Conservation (phyloP, 768 basidiomycete genomes). For the Xerocomellus dryophilus region DNA sequence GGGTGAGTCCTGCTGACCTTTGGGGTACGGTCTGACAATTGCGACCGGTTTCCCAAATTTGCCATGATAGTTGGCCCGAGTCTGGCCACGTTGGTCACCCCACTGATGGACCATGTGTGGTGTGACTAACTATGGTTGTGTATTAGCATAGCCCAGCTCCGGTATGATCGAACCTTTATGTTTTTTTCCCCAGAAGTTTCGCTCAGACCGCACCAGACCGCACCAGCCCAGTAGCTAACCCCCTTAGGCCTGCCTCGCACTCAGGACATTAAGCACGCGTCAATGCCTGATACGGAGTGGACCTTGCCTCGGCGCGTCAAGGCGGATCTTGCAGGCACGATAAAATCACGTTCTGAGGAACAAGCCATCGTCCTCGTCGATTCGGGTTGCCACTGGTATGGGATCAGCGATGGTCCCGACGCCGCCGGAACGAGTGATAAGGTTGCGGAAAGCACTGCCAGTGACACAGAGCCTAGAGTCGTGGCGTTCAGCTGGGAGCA, state of each 20-base stretch:
- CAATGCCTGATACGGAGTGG: neutral
- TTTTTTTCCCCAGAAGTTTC: constrained; percentile 16
- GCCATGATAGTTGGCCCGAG: constrained; percentile 7
- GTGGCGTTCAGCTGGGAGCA: constrained; percentile 15
- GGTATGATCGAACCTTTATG: constrained; percentile 29
- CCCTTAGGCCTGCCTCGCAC: constrained; percentile 6
- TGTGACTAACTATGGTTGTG: constrained; percentile 15
- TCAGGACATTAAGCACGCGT: constrained; percentile 7
- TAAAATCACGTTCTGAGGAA: neutral
- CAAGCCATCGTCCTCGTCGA: neutral
- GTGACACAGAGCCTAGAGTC: constrained; percentile 1
- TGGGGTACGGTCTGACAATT: constrained; percentile 13
- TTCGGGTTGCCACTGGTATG: neutral
- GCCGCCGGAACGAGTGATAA: constrained; percentile 15
- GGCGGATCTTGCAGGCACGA: constrained; percentile 21
- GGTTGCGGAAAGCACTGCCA: constrained; percentile 6
- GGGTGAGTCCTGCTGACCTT: constrained; percentile 14
- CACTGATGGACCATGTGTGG: neutral
- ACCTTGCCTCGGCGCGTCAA: neutral
- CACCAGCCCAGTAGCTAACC: neutral
- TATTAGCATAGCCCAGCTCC: constrained; percentile 29
- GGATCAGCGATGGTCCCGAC: constrained; percentile 8
- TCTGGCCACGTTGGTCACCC: constrained; percentile 6
- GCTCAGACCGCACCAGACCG: constrained; percentile 8
- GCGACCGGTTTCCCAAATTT: constrained; percentile 17